Conservation (phyloP, 306 rosid species). For the Astragalus membranaceus region DNA sequence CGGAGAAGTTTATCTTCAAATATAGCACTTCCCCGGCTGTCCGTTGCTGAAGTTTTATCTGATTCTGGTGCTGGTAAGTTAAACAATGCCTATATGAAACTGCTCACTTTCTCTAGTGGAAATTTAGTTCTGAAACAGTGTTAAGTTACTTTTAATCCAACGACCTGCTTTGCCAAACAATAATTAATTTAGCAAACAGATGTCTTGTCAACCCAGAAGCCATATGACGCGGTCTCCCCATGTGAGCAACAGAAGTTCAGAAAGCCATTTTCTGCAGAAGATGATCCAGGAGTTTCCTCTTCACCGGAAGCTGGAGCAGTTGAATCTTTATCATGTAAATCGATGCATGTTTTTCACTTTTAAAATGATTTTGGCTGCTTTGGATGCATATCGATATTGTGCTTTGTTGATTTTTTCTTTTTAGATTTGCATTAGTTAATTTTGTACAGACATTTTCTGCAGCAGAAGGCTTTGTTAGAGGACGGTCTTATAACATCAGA, state of each 20-base stretch:
- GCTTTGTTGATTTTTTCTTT: background rate
- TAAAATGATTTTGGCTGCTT: background rate
- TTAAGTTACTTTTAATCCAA: background rate
- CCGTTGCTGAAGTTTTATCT: constrained; percentile 69
- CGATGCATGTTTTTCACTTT: constrained; percentile 28
- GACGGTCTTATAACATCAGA: constrained; percentile 94
- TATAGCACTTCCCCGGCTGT: constrained; percentile 58
- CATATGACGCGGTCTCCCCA: constrained; percentile 46
- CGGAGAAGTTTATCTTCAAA: constrained; percentile 73
- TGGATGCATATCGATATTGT: background rate
- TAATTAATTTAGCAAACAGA: constrained; percentile 42
- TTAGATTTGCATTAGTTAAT: constrained; percentile 37
- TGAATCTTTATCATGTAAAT: constrained; percentile 71
- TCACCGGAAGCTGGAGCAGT: constrained; percentile 46
- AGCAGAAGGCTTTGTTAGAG: constrained; percentile 97
- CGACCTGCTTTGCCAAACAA: constrained; percentile 26
- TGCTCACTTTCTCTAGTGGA: background rate
- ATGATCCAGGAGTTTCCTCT: constrained; percentile 58
- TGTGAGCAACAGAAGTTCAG: constrained; percentile 46
- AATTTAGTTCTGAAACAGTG: constrained; percentile 13
- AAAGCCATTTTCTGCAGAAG: constrained; percentile 48
- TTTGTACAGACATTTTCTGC: constrained; percentile 57
- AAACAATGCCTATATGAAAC: background rate
- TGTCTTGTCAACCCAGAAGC: constrained; percentile 45
- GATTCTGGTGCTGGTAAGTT: constrained; percentile 43